Evolutionary conservation across 2,329 filamentous ascomycete genomes (phyloP).

Genomic region (Calonectria multiphialidica): DNA sequence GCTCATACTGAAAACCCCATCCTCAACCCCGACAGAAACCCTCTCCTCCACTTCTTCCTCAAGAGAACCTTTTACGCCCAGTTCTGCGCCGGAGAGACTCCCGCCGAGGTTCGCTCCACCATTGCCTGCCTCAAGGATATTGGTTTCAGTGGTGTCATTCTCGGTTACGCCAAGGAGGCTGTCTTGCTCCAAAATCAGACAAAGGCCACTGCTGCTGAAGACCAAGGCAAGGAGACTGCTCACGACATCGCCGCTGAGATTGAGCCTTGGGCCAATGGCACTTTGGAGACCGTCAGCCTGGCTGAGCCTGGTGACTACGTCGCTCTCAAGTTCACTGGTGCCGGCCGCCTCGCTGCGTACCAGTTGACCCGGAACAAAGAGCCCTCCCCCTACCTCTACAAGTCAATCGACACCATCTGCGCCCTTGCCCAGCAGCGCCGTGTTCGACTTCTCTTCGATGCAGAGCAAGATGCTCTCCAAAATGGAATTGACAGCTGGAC

Average conservation of each 20-base stretch:
- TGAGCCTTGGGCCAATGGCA: conserved; percentile 78
- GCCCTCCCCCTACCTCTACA: conserved; percentile 73
- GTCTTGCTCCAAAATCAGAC: conserved; percentile 69
- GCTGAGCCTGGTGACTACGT: conserved; percentile 74
- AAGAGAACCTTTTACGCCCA: conserved; percentile 91
- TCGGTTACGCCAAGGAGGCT: conserved; percentile 87
- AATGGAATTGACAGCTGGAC: conserved; percentile 86
- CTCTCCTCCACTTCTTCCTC: conserved; percentile 75
- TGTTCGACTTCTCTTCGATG: conserved; percentile 84
- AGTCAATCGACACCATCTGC: conserved; percentile 82
- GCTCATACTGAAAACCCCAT: conserved; percentile 76
- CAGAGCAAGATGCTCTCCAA: conserved; percentile 85
- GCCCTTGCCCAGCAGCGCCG: conserved; percentile 75
- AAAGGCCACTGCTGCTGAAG: conserved; percentile 59
- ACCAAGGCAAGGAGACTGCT: conserved; percentile 60
- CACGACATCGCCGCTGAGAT: conserved; percentile 70
- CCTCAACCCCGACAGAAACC: conserved; percentile 82
- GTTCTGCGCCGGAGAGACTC: conserved; percentile 87
- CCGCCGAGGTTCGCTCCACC: conserved; percentile 74
- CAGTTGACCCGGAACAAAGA: conserved; percentile 71
- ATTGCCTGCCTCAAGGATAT: conserved; percentile 75
- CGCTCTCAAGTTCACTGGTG: conserved; percentile 83
- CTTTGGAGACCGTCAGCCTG: conserved; percentile 78
- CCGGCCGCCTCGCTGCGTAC: conserved; percentile 79
- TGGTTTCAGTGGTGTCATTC: conserved; percentile 86